Conservation (phyloP, 1,284 basidiomycete species). For the Chiua sp. region DNA sequence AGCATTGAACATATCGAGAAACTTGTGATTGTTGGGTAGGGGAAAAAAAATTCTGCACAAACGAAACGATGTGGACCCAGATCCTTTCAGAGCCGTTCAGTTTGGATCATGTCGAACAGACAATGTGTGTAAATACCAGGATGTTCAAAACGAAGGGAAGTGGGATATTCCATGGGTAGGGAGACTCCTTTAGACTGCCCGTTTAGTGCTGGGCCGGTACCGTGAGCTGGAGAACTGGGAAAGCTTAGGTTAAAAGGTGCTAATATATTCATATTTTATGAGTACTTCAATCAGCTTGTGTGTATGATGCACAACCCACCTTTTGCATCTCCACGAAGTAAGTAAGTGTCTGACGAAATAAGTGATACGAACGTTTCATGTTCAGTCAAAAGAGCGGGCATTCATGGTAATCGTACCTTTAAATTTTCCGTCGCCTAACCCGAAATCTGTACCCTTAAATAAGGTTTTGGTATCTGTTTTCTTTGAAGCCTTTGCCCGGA, state of each 20-base stretch:
- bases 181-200: neutral
- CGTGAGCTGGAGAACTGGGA: neutral
- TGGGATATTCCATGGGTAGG: slow-evolving; percentile 1
- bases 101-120: no score
- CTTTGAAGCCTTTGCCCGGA: slow-evolving; percentile 38
- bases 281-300: no score
- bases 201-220: neutral
- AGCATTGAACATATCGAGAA: slow-evolving; percentile 75
- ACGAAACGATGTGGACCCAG: slow-evolving; percentile 37
- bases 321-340: neutral
- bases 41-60: slow-evolving; percentile 57
- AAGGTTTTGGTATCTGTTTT: slow-evolving; percentile 29
- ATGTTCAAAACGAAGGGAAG: slow-evolving; percentile 10
- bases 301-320: no score
- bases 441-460: neutral
- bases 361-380: neutral
- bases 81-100: no score
- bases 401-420: neutral
- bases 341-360: no score
- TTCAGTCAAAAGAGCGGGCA: neutral
- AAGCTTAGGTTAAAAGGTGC: slow-evolving; percentile 8
- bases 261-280: neutral
- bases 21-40: slow-evolving; percentile 68
- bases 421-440: neutral
- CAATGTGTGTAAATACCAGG: neutral